Conservation (phyloP, 2,329 filamentous ascomycete genomes). For the Pseudocercospora pini-densiflorae region DNA sequence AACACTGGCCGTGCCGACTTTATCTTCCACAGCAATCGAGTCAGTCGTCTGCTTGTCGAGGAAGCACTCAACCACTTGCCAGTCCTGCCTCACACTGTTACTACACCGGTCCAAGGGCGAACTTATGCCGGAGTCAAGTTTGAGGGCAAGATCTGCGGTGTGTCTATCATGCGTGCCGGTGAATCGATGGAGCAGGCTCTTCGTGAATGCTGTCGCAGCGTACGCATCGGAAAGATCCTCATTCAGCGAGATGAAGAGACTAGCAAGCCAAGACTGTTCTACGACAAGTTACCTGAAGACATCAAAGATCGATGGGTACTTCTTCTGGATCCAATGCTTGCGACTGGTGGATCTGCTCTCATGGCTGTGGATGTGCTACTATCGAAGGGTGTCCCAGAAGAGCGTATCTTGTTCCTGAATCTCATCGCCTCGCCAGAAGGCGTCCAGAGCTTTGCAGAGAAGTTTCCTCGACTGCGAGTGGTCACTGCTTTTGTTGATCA, state of each 20-base stretch:
- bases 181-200: constrained; percentile 99
- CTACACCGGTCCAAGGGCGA: constrained; percentile 79
- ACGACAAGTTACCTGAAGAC: constrained; percentile 95
- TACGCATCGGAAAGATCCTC: constrained; percentile 96
- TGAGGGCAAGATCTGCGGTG: constrained; percentile 97
- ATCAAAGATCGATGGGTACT: constrained; percentile 93
- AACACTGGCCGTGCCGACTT: constrained; percentile 92
- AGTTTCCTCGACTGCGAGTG: constrained; percentile 86
- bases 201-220: constrained; percentile 95
- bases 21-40: constrained; percentile 98
- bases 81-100: constrained; percentile 84
- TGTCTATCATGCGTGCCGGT: constrained; percentile 97
- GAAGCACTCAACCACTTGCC: constrained; percentile 97
- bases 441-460: constrained; percentile 83
- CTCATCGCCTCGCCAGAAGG: constrained; percentile 97
- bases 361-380: constrained; percentile 97
- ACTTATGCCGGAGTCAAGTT: constrained; percentile 92
- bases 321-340: constrained; percentile 97
- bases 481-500: constrained; percentile 96
- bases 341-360: constrained; percentile 94
- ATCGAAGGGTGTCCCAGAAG: constrained; percentile 87
- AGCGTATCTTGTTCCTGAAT: constrained; percentile 94
- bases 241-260: constrained; percentile 99
- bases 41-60: constrained; percentile 94
- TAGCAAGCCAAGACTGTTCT: constrained; percentile 87